Percentiles rank a stretch among this genome's conserved stretches.
phyloP scores from a whole-genome alignment of 805 yeast species.

The Metschnikowia colocasiae region DNA sequence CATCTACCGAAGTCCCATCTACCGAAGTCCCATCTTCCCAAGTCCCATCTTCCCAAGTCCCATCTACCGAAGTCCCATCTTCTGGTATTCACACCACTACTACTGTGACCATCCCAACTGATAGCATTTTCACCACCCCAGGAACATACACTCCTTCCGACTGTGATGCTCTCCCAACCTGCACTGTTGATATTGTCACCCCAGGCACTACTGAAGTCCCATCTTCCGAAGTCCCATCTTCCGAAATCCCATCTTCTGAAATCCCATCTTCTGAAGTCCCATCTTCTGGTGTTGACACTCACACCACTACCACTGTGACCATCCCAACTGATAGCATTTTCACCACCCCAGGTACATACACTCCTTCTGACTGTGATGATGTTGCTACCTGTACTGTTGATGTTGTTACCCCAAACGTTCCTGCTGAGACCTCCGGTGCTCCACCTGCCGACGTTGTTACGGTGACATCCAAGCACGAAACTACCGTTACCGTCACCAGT shows the following conservation, averaged over 20 bases:
- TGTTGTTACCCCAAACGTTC: background rate
- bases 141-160: conserved; percentile 4
- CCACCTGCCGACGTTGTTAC: background rate
- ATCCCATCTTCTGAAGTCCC: background rate
- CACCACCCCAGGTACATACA: background rate
- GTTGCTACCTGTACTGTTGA: conserved; percentile 1
- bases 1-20: too few species aligned
- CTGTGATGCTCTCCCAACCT: conserved; percentile 1
- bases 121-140: background rate
- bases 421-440: background rate
- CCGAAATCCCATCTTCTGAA: background rate
- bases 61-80: too few species aligned
- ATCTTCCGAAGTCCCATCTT: background rate
- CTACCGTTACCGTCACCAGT: background rate
- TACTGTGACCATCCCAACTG: background rate
- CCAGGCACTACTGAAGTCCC: background rate
- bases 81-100: background rate
- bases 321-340: background rate
- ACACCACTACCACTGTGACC: conserved; percentile 3
- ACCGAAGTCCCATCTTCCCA: too few species aligned
- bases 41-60: too few species aligned
- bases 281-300: background rate
- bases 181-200: conserved; percentile 1
- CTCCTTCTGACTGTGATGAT: conserved; percentile 3
- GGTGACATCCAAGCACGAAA: background rate